phyloP scores from a whole-genome alignment of 1,284 basidiomycete genomes.

The Puccinia polysora region DNA sequence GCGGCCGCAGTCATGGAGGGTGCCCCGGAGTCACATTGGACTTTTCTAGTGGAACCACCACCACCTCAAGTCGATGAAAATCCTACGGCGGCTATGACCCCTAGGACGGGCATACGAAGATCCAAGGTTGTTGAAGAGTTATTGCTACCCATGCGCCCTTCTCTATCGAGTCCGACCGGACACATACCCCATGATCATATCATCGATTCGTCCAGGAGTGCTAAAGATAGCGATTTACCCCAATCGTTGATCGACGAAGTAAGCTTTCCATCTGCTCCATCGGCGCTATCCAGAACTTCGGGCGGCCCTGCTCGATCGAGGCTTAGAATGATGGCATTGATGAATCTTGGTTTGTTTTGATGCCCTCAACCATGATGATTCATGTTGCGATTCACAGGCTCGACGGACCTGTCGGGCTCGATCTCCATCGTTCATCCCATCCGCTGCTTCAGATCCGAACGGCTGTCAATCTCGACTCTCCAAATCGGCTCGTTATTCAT shows the following conservation, averaged over 20 bases:
- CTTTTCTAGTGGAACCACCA: slow-evolving; percentile 8
- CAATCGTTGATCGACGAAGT: slow-evolving; percentile 37
- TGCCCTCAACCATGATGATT: neutral
- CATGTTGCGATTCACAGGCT: neutral
- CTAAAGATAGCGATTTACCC: slow-evolving; percentile 38
- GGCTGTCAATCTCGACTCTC: slow-evolving; percentile 12
- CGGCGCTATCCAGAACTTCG: neutral
- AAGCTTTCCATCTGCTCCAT: neutral
- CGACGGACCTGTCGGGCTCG: neutral
- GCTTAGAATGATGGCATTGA: neutral
- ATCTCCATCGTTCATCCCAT: neutral
- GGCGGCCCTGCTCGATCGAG: neutral
- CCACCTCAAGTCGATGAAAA: too few relatives aligned
- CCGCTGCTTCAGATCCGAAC: slow-evolving; percentile 1
- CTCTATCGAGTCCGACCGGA: slow-evolving; percentile 5
- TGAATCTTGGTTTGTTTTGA: neutral
- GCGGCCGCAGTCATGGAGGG: slow-evolving; percentile 43
- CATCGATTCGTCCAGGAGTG: neutral
- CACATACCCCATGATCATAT: neutral
- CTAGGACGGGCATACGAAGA: slow-evolving; percentile 28
- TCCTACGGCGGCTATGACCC: neutral
- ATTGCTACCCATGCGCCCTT: slow-evolving; percentile 31
- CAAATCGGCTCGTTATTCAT: neutral
- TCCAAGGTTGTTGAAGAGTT: slow-evolving; percentile 40
- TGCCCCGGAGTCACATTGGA: slow-evolving; percentile 35